Conservation (phyloP, 1,284 basidiomycete genomes). For the Calocybe gambosa region DNA sequence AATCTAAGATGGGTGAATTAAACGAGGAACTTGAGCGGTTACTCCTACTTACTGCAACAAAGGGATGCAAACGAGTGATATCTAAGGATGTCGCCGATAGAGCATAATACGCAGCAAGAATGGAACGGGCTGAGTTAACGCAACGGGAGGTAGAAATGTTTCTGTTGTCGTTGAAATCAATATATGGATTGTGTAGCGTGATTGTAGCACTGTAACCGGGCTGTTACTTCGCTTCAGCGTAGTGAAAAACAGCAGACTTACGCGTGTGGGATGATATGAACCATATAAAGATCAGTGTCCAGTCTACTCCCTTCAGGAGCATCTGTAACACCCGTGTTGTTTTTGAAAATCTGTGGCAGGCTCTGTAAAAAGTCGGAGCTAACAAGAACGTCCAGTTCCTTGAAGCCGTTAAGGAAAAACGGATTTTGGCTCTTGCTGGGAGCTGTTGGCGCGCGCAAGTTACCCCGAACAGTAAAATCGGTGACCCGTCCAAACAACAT, state of each 20-base stretch:
- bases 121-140: constrained; percentile 63
- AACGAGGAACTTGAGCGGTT: not conserved
- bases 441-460: constrained; percentile 51
- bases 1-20: constrained; percentile 40
- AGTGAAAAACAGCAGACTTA: constrained; percentile 31
- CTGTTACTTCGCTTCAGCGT: constrained; percentile 1
- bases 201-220: constrained; percentile 59
- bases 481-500: constrained; percentile 81
- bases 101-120: constrained; percentile 66
- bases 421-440: constrained; percentile 65
- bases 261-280: constrained; percentile 78
- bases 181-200: constrained; percentile 74
- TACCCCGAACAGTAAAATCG: constrained; percentile 72
- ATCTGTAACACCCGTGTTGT: constrained; percentile 54
- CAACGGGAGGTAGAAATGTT: constrained; percentile 65
- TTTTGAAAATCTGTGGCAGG: constrained; percentile 60
- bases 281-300: constrained; percentile 80
- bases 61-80: constrained; percentile 72
- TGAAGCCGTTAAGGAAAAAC: constrained; percentile 57
- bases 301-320: constrained; percentile 47
- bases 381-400: constrained; percentile 61
- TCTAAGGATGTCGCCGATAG: constrained; percentile 73
- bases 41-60: constrained; percentile 55
- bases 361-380: constrained; percentile 59
- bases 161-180: constrained; percentile 62